phyloP scores from a whole-genome alignment of 116 monocot genomes.

The Cymodocea nodosa region DNA sequence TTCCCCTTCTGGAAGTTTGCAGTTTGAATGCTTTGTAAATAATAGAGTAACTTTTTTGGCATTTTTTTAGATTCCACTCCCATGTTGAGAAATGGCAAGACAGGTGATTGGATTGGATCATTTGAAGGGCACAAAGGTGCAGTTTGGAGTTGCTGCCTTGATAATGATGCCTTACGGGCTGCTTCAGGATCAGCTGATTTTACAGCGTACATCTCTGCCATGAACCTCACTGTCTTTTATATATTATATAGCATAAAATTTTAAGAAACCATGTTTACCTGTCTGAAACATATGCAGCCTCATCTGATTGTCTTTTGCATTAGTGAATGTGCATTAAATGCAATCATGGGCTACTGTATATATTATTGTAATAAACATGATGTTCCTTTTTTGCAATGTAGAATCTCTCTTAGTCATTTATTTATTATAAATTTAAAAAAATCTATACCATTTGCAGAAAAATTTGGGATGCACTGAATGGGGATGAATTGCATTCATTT shows the following conservation, averaged over 20 bases:
- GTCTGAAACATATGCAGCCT: not conserved
- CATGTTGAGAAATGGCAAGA: conserved; percentile 91
- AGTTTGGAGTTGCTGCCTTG: conserved; percentile 91
- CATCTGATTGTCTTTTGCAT: not conserved
- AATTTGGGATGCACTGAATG: conserved; percentile 94
- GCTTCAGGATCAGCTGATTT: conserved; percentile 94
- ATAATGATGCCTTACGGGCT: conserved; percentile 71
- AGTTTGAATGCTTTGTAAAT: not conserved
- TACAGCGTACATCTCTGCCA: conserved; percentile 43
- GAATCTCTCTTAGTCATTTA: not conserved
- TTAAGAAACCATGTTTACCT: not conserved
- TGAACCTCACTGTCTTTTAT: not conserved
- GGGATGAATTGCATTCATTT: conserved; percentile 79
- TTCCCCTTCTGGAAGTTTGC: no score
- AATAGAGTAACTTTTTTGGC: not conserved
- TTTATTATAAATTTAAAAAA: not conserved
- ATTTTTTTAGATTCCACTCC: conserved; percentile 58
- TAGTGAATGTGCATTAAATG: not conserved
- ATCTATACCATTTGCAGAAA: conserved; percentile 35
- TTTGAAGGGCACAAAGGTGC: conserved; percentile 97
- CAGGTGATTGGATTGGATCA: conserved; percentile 96
- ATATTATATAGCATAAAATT: no score
- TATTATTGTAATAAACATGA: not conserved
- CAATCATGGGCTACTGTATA: not conserved
- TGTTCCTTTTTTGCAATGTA: not conserved